phyloP scores from a whole-genome alignment of 345 rosid species.

The Rhizophora apiculata region DNA sequence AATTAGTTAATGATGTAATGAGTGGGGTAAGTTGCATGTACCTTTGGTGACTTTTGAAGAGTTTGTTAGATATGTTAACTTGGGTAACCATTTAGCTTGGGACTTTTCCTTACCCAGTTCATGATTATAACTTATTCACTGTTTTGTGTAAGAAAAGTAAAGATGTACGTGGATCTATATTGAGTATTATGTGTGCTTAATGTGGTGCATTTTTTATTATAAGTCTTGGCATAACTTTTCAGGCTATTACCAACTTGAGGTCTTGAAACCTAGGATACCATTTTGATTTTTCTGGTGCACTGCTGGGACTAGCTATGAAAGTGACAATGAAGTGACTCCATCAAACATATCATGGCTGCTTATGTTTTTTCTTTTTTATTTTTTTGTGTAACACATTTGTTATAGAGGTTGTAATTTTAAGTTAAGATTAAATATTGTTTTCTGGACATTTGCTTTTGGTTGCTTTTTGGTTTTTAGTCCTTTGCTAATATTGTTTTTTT shows the following conservation, averaged over 20 bases:
- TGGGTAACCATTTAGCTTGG: too few species aligned
- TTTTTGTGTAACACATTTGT: not conserved
- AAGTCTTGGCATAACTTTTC: not conserved
- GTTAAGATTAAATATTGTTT: not conserved
- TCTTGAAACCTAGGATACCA: not conserved
- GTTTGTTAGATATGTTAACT: too few species aligned
- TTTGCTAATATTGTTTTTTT: not conserved
- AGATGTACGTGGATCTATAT: too few species aligned
- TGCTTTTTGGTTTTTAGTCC: not conserved
- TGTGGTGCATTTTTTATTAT: too few species aligned
- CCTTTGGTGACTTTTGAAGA: too few species aligned
- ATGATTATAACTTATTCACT: too few species aligned
- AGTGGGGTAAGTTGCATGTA: conserved; percentile 20
- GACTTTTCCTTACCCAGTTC: too few species aligned
- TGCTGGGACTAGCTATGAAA: not conserved
- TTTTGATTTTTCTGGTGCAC: not conserved
- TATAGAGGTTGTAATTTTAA: not conserved
- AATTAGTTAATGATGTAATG: conserved; percentile 24
- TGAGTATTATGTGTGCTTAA: too few species aligned
- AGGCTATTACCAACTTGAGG: not conserved
- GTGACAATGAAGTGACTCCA: too few species aligned
- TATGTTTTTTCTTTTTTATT: too few species aligned
- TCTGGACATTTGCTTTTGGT: not conserved
- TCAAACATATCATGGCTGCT: too few species aligned
- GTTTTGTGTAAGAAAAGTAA: too few species aligned